These are phyloP conservation scores for Capsicum rhomboideum DNA, from an alignment of 257 asterid species.

Conservation along the genomic window DNA sequence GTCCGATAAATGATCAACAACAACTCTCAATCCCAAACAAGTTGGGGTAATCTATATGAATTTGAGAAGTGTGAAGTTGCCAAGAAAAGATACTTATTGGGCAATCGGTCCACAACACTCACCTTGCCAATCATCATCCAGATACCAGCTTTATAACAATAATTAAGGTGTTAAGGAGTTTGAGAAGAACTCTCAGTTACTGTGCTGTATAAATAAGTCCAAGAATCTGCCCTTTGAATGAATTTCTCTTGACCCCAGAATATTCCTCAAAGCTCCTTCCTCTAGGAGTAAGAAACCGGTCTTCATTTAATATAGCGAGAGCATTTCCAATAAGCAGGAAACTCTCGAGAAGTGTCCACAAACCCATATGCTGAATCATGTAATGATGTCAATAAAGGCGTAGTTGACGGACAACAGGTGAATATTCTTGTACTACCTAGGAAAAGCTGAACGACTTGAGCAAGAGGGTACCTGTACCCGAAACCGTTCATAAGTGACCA, in stretches of 20 bases:
- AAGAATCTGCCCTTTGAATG: slow-evolving; percentile 66
- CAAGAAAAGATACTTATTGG: background rate
- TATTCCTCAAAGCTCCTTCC: slow-evolving; percentile 85
- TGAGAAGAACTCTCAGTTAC: slow-evolving; percentile 56
- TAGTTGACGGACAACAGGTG: background rate
- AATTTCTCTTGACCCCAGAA: slow-evolving; percentile 60
- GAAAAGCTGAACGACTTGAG: background rate
- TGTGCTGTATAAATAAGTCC: slow-evolving; percentile 65
- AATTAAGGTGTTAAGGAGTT: slow-evolving; percentile 54
- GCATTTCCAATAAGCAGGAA: slow-evolving; percentile 20
- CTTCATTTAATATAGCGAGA: slow-evolving; percentile 51
- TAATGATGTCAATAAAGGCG: background rate
- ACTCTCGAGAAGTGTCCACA: slow-evolving; percentile 22
- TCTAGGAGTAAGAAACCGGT: slow-evolving; percentile 58
- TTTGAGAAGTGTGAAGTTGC: background rate
- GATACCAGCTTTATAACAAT: slow-evolving; percentile 53
- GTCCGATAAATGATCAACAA: background rate
- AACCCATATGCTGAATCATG: slow-evolving; percentile 8
- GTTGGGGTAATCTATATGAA: background rate
- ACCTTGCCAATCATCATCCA: slow-evolving; percentile 29
- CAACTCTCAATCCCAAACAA: background rate
- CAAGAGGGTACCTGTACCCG: background rate
- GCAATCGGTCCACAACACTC: background rate
- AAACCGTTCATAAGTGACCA: background rate
- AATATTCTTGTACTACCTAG: background rate